Evolutionary conservation across 1,139 yeast genomes (phyloP), one percentile per base, ranked within the genome.

Genomic region (Diutina ranongensis): DNA sequence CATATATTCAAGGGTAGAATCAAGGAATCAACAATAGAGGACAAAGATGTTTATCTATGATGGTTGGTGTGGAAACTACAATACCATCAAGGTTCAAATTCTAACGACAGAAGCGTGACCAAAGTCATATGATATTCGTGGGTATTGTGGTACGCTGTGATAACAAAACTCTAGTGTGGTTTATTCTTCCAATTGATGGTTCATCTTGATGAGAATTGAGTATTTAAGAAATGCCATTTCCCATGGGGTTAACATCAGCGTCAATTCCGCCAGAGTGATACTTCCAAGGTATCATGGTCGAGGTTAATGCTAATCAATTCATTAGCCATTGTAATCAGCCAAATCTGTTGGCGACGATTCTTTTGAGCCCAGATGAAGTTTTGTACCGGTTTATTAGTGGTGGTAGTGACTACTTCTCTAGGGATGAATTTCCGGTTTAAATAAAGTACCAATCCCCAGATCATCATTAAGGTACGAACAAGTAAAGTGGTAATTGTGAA

Each of bases 391-490:
- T 68, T 68, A 40, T 67, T 65, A 2, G 77, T 74, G 35, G 71
- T 67, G 21, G 74, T 68, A 68, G 76, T 79, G 34, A 86, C 65
- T 3, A 80, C 71, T 55, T 82, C 78, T 46, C 74, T 72, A 0
- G 98, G 96, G 13, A 89, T 75, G 57, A 74, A 82, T 52, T 81
- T 85, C 49, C 97, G 67, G 41, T 74, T 72, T 44, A 89, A 67
- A 46, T 81, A 79, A 76, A 87, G 89, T 2, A 87, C 72, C 38
- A 83, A 87, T 72, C 18, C 80, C 73, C 10, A 86, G 75, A 55
- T 86, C 95, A 54, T 83, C 89, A 48, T 82, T 83, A 53, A 85
- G 66, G 49, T 82, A 84, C 59, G 83, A 82, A 45, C 85, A 75
- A 0, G 95, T 96, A 54, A 88, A 71, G 52, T 84, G 81, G 28